Conservation (phyloP, 2,329 filamentous ascomycete genomes). For the Microcera coccophila region DNA sequence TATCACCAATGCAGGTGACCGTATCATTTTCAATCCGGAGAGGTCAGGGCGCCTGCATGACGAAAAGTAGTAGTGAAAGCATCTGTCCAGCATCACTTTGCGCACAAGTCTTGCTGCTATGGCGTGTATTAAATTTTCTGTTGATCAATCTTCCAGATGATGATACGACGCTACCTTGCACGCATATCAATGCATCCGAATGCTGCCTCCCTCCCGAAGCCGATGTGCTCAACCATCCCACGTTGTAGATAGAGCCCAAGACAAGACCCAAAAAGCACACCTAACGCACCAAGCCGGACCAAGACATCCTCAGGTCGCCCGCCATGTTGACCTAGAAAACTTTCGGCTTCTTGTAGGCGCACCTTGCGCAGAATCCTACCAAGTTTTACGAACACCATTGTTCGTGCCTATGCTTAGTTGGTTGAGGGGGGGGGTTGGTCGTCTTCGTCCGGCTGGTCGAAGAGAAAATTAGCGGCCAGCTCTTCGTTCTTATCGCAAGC, state of each 20-base stretch:
- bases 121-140: constrained; percentile 7
- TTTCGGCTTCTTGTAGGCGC: constrained; percentile 18
- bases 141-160: constrained; percentile 27
- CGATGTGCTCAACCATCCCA: constrained; percentile 12
- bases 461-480: constrained; percentile 94
- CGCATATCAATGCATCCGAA: constrained; percentile 8
- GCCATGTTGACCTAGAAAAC: constrained; percentile 23
- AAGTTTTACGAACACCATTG: constrained; percentile 25
- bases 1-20: no score
- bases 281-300: constrained; percentile 17
- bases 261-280: constrained; percentile 2
- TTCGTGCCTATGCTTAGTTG: constrained; percentile 11
- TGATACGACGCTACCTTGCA: constrained; percentile 16
- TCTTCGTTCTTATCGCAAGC: constrained; percentile 99
- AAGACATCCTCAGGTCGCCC: constrained; percentile 17
- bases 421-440: constrained; percentile 48
- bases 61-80: no score
- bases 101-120: no score
- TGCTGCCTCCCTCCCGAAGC: background rate
- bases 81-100: no score
- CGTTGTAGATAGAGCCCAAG: background rate
- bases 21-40: no score
- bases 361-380: constrained; percentile 27
- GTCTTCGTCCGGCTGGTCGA: constrained; percentile 91
- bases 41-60: no score